Conservation (phyloP, 139 green algal genomes). For the Chlorella sorokiniana region DNA sequence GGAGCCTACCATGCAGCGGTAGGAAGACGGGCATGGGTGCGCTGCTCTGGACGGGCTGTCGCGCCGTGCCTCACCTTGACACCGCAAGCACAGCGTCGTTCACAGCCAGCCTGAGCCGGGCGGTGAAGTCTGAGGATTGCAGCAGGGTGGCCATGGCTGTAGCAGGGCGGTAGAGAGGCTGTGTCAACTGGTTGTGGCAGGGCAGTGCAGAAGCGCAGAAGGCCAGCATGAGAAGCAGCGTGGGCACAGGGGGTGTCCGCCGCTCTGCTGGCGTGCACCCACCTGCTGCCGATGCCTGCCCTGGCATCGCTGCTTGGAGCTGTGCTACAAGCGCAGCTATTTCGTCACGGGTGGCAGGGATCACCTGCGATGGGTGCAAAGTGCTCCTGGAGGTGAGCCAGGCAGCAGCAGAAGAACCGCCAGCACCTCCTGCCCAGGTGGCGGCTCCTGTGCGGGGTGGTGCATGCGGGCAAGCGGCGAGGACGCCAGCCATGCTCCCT, state of each 20-base stretch:
- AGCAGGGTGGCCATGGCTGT: not conserved
- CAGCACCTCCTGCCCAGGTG: no score
- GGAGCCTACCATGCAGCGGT: not conserved
- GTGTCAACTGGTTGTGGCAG: no score
- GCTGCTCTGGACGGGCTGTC: not conserved
- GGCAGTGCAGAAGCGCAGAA: not conserved
- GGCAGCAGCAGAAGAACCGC: not conserved
- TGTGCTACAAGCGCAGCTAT: not conserved
- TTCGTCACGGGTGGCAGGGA: not conserved
- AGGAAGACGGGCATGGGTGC: no score
- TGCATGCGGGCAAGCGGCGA: not conserved
- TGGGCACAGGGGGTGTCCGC: not conserved
- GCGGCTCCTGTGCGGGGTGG: no score
- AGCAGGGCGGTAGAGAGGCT: not conserved
- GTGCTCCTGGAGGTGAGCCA: not conserved
- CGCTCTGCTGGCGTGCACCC: not conserved
- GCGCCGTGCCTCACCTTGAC: not conserved
- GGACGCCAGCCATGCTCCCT: not conserved
- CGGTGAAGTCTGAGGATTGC: not conserved
- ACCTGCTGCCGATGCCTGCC: not conserved
- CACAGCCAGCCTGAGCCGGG: not conserved
- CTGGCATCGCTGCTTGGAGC: not conserved
- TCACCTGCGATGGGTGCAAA: not conserved
- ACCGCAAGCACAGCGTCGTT: not conserved
- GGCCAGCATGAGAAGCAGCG: not conserved